Evolutionary conservation across 2,329 filamentous ascomycete genomes (phyloP).

Genomic region (Trichoderma citrinoviride): DNA sequence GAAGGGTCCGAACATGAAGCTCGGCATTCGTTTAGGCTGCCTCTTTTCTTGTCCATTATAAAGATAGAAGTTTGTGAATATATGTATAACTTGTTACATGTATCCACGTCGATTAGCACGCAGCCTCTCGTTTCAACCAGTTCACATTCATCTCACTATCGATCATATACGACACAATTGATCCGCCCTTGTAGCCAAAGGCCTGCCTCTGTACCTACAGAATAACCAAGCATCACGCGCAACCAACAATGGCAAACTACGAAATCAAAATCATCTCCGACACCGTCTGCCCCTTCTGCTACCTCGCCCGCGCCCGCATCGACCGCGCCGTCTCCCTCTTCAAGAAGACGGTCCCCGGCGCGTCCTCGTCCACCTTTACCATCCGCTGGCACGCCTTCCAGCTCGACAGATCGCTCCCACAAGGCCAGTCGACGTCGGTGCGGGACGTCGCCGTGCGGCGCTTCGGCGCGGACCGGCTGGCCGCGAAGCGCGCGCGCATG

Average conservation of each 20-base stretch:
- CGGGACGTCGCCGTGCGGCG: constrained; percentile 55
- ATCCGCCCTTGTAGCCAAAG: too few species aligned
- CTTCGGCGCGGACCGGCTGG: constrained; percentile 63
- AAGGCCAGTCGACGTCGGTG: constrained; percentile 44
- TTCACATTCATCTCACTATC: too few species aligned
- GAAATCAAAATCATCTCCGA: constrained; percentile 78
- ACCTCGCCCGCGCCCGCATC: constrained; percentile 74
- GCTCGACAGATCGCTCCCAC: constrained; percentile 46
- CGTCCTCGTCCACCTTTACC: constrained; percentile 63
- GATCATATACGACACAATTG: too few species aligned
- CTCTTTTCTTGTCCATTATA: not conserved
- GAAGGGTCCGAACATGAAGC: not conserved
- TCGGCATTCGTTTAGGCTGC: not conserved
- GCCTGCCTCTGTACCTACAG: too few species aligned
- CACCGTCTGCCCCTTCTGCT: constrained; percentile 77
- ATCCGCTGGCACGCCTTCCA: constrained; percentile 79
- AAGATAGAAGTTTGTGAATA: too few species aligned
- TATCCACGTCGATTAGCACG: too few species aligned
- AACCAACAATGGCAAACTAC: constrained; percentile 66
- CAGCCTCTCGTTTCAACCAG: too few species aligned
- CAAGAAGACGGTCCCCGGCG: constrained; percentile 58
- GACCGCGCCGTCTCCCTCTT: constrained; percentile 68
- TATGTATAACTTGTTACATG: too few species aligned
- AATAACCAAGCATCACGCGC: not conserved
- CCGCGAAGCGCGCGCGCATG: constrained; percentile 58